Percentiles rank a stretch among this genome's conserved stretches.
These are phyloP conservation scores for Alternaria ethzedia DNA, from an alignment of 2,329 filamentous ascomycete genomes.

Conservation along the genomic window DNA sequence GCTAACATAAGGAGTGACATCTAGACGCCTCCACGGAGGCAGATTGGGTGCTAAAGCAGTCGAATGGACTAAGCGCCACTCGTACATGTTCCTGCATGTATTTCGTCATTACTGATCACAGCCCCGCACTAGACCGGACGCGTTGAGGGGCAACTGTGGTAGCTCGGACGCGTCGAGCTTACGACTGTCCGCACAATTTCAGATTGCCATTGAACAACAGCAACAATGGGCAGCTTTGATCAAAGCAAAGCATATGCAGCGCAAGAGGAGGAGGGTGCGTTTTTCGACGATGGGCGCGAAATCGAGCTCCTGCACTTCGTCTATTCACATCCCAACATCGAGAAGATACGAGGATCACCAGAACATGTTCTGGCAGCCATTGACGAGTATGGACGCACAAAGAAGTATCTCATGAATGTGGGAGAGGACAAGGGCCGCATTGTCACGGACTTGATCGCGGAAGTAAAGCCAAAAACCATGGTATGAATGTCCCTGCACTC, in stretches of 20 bases:
- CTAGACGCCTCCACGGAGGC: conserved; percentile 15
- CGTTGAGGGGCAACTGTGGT: conserved; percentile 28
- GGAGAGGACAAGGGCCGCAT: conserved; percentile 76
- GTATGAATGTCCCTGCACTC: conserved; percentile 40
- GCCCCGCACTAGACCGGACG: conserved; percentile 35
- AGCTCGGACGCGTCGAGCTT: conserved; percentile 28
- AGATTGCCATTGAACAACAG: conserved; percentile 17
- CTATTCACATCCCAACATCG: conserved; percentile 66
- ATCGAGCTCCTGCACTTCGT: conserved; percentile 75
- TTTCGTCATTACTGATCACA: conserved; percentile 32
- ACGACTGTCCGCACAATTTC: conserved; percentile 14
- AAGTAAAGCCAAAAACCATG: conserved; percentile 71
- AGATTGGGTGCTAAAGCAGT: conserved; percentile 4
- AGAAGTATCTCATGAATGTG: conserved; percentile 81
- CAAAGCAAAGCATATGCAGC: conserved; percentile 56
- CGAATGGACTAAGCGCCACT: conserved; percentile 2
- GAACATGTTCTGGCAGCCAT: conserved; percentile 70
- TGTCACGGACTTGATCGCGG: conserved; percentile 70
- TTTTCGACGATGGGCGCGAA: conserved; percentile 73
- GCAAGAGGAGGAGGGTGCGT: conserved; percentile 52
- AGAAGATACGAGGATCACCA: conserved; percentile 69
- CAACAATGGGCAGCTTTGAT: conserved; percentile 43
- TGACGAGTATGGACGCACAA: conserved; percentile 70
- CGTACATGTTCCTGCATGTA: conserved; percentile 21
- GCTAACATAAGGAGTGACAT: conserved; percentile 30